A percentile compares a stretch with the other conserved stretches of the same genome.
Evolutionary conservation across 495 filamentous ascomycete species (phyloP).

Genomic region (Corynascus novoguineensis): DNA sequence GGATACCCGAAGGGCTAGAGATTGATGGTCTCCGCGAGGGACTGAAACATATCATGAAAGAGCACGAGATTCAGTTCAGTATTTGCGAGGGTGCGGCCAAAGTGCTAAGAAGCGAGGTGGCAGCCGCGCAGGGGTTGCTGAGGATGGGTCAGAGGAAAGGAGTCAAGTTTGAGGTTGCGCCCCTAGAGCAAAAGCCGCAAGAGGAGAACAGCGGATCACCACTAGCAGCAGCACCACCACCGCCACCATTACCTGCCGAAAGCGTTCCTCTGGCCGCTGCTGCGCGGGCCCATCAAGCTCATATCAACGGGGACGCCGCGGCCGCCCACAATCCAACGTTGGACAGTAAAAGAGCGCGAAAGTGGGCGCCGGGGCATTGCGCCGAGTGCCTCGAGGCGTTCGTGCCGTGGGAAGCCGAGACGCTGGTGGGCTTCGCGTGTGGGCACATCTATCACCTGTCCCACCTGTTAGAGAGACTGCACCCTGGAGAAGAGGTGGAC

Average conservation of each 20-base stretch:
- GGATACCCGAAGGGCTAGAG: slow-evolving; percentile 86
- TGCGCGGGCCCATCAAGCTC: slow-evolving; percentile 1
- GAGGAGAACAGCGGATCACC: slow-evolving; percentile 13
- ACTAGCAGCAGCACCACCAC: background rate
- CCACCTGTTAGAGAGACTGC: slow-evolving; percentile 58
- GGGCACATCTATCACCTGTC: slow-evolving; percentile 85
- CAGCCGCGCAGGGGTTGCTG: slow-evolving; percentile 69
- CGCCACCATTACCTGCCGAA: background rate
- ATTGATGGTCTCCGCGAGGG: slow-evolving; percentile 85
- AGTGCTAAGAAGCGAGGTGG: slow-evolving; percentile 82
- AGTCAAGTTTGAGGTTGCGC: slow-evolving; percentile 74
- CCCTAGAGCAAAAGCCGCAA: slow-evolving; percentile 28
- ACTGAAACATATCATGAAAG: slow-evolving; percentile 76
- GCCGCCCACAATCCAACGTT: background rate
- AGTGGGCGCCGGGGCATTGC: slow-evolving; percentile 49
- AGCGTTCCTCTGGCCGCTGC: background rate
- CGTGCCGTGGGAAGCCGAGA: slow-evolving; percentile 58
- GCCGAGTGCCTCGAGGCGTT: slow-evolving; percentile 60
- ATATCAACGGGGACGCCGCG: slow-evolving; percentile 19
- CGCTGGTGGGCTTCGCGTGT: slow-evolving; percentile 86
- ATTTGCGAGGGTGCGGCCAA: slow-evolving; percentile 86
- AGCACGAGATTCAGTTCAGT: slow-evolving; percentile 87
- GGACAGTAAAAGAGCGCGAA: slow-evolving; percentile 12
- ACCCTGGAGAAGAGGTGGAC: slow-evolving; percentile 33
- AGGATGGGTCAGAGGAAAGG: slow-evolving; percentile 71